Percentiles rank a stretch among this genome's conserved stretches.
These are phyloP conservation scores for Hansenula lynferdii DNA, from an alignment of 1,139 yeast genomes.

Conservation along the genomic window DNA sequence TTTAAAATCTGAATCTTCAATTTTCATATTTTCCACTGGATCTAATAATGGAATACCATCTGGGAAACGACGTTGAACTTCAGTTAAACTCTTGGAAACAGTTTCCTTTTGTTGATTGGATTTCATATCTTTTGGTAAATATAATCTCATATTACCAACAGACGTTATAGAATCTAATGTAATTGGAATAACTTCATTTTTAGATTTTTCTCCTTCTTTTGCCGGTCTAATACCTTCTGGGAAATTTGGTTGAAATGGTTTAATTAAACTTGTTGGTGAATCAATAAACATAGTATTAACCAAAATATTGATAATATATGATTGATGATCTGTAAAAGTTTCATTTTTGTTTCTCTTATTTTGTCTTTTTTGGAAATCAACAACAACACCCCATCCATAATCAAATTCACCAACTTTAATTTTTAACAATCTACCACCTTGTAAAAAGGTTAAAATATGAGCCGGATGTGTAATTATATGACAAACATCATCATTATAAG, in stretches of 20 bases:
- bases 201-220: conserved; percentile 59
- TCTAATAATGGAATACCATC: conserved; percentile 88
- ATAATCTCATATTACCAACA: conserved; percentile 76
- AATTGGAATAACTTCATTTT: conserved; percentile 79
- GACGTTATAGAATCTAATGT: conserved; percentile 71
- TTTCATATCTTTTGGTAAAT: conserved; percentile 76
- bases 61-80: conserved; percentile 77
- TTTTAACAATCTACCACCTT: conserved; percentile 81
- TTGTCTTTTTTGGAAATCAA: conserved; percentile 66
- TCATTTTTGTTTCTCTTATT: conserved; percentile 51
- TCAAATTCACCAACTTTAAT: conserved; percentile 50
- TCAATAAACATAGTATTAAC: conserved; percentile 76
- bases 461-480: conserved; percentile 93
- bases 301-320: conserved; percentile 82
- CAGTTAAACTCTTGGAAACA: conserved; percentile 72
- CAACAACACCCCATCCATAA: conserved; percentile 95
- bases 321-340: conserved; percentile 70
- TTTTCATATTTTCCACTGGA: conserved; percentile 90
- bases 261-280: conserved; percentile 67
- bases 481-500: conserved; percentile 72
- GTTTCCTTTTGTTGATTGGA: conserved; percentile 67
- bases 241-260: conserved; percentile 63
- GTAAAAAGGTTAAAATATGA: conserved; percentile 74
- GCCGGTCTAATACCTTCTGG: conserved; percentile 92
- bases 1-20: conserved; percentile 72